Base-by-base conservation (phyloP, 192 early-diverging fungal species). In the Coemansia sp. region DNA sequence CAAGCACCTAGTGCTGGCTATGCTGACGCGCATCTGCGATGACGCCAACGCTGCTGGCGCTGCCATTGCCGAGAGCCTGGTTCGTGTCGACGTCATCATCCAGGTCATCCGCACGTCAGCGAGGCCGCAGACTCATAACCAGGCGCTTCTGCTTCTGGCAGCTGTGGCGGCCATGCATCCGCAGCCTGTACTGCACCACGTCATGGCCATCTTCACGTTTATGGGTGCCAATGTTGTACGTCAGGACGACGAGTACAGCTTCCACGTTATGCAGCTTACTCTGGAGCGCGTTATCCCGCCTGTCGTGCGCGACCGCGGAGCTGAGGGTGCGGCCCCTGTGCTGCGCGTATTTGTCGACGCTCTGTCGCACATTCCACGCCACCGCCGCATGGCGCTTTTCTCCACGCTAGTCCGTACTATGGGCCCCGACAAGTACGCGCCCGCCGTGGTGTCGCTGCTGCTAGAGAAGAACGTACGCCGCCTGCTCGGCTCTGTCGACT, bases 181-280 rank as follows among this genome's bases (percentile, higher is more conserved):
- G 3, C 87, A 94, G 34, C 82, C 81, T 50, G 95, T 98, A 4
- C 80, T 98, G 19, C 83, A 91, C 59, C 91, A 93, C 74, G 90
- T 94, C 50, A 97, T 98, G 89, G 93, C 94, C 18, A 87, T 97
- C 22, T 98, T 98, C 66, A 98, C 93, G 11, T 97, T 97, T 67
- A 95, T 98, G 95, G 95, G 95, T 15, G 92, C 90, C 40, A 97
- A 92, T 58, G 89, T 94, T 1, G 62, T 98, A 59, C 87, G 90
- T n/a, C 93, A 94, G 71, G 95, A 98, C 74, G 95, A 98, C 71
- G 89, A 91, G 66, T 98, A 94, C 83, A 92, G 87, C 65, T 95
- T 95, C 87, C 88, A 90, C 46, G 93, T 97, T 5, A 97, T 98
- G 60, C 88, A 92, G 56, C 87, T 89, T 68, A 94, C 93, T 5